These are phyloP conservation scores for Hemileia vastatrix DNA, from an alignment of 1,284 basidiomycete genomes.

Conservation along the genomic window DNA sequence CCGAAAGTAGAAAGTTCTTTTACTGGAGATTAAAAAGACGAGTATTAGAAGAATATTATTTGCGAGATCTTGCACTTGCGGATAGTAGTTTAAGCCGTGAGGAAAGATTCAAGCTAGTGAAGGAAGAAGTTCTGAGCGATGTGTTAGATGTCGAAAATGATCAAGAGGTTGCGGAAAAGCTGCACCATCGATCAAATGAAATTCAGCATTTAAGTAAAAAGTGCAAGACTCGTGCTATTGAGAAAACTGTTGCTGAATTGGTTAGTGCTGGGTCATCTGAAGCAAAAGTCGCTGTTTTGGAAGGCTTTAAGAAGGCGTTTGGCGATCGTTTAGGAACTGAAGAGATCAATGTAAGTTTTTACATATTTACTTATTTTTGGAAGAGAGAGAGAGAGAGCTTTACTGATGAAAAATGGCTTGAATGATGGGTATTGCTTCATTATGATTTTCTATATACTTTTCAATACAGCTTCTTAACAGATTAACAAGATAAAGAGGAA, in stretches of 20 bases:
- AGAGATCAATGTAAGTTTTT: constrained; percentile 17
- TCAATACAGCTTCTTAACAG: too few species aligned
- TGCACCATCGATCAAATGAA: too few species aligned
- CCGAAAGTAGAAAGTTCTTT: constrained; percentile 63
- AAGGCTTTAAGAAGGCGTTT: constrained; percentile 14
- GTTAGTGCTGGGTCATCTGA: neutral
- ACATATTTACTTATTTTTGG: too few species aligned
- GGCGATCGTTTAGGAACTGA: constrained; percentile 13
- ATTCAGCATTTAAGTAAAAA: too few species aligned
- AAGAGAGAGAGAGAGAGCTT: too few species aligned
- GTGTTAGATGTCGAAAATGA: neutral
- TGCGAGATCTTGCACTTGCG: constrained; percentile 4
- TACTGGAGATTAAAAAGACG: constrained; percentile 79
- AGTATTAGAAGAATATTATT: constrained; percentile 38
- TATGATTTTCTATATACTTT: too few species aligned
- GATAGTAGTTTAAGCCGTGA: neutral
- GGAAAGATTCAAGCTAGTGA: constrained; percentile 8
- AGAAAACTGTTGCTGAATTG: constrained; percentile 1
- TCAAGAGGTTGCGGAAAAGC: constrained; percentile 1
- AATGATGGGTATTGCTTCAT: too few species aligned
- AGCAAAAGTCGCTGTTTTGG: too few species aligned
- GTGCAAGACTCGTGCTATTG: too few species aligned
- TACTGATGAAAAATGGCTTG: too few species aligned
- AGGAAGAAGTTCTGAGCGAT: constrained; percentile 7
- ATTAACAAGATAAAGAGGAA: too few species aligned